Percentiles rank a stretch among this genome's conserved stretches.
Conservation (phyloP, 257 asterid genomes). For the Avicennia marina region DNA sequence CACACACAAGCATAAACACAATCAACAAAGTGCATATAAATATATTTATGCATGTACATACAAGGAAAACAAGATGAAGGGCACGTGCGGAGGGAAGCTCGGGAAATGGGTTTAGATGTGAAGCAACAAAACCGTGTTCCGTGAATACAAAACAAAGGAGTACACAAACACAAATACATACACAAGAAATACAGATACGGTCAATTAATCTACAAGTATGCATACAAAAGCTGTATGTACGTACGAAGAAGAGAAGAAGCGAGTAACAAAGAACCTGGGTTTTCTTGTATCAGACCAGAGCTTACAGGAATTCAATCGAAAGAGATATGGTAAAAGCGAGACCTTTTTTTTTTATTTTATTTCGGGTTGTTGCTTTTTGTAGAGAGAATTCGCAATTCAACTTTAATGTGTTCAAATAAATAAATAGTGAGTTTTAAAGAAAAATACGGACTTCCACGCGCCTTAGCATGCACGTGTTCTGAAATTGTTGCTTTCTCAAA, state of each 20-base stretch:
- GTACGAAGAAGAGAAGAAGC: not conserved
- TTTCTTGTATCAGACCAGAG: constrained; percentile 21
- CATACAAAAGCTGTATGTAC: constrained; percentile 12
- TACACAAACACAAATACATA: not conserved
- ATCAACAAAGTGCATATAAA: not conserved
- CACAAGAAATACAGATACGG: constrained; percentile 10
- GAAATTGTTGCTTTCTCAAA: too few relatives aligned
- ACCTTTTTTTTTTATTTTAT: not conserved
- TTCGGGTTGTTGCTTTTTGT: too few relatives aligned
- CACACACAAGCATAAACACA: not conserved
- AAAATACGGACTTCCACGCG: too few relatives aligned
- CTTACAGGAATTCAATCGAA: constrained; percentile 21
- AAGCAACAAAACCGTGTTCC: constrained; percentile 33
- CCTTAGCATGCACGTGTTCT: too few relatives aligned
- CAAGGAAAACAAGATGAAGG: constrained; percentile 11
- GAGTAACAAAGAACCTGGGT: constrained; percentile 31
- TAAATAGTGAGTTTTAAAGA: too few relatives aligned
- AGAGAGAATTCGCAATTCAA: too few relatives aligned
- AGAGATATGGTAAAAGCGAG: not conserved
- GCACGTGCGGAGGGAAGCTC: constrained; percentile 21
- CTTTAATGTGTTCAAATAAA: too few relatives aligned
- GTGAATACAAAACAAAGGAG: constrained; percentile 18
- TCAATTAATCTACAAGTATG: not conserved
- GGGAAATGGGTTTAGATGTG: constrained; percentile 35
- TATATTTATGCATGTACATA: constrained; percentile 25